Evolutionary conservation across 495 filamentous ascomycete species (phyloP), one percentile per base, ranked within the genome.

Genomic region (Aspergillus bertholletiae): DNA sequence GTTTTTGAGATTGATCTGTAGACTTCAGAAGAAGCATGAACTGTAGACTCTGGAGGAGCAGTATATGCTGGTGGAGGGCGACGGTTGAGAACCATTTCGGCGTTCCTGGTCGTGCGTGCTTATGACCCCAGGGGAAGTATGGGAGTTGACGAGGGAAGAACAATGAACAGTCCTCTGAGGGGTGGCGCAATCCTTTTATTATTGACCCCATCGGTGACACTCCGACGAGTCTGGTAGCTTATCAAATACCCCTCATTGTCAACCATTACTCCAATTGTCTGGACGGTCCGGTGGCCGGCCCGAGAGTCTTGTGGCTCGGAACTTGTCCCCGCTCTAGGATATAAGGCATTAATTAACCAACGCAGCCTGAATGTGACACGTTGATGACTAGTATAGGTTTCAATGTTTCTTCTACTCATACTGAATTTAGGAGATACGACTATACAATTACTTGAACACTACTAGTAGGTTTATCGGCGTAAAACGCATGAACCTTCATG

Each of bases 11-110:
- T 72, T n/a, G 66, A 63, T 11, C 66, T 59, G 54, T 77, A 77
- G 23, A 75, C 45, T 26, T 64, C 56, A 2, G 73, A 71, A 6
- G 67, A 71, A 8, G 66, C 73, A 57, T 73, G 63, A 41, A 77
- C 58, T 0, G 53, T 64, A 17, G 74, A 75, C 26, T 73, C 62
- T 8, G 62, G 58, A 1, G 72, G 66, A 7, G 74, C 68, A 15
- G 62, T 68, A 49, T 77, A 77, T 27, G 74, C 74, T 18, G 74
- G 74, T 5, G 73, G 67, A 58, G 74, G 74, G 20, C 65, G 73
- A 58, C 61, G 69, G 17, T 65, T 48, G 34, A 61, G 43, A 55
- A 67, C 53, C 72, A 73, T 74, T 8, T 46, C 30, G 9, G 30
- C 30, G 30, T 32, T 32, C 30, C 13, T 11, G 13, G 7, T 32